Evolutionary conservation across 2,329 filamentous ascomycete species (phyloP).

Genomic region (Emmonsiellopsis sp.): DNA sequence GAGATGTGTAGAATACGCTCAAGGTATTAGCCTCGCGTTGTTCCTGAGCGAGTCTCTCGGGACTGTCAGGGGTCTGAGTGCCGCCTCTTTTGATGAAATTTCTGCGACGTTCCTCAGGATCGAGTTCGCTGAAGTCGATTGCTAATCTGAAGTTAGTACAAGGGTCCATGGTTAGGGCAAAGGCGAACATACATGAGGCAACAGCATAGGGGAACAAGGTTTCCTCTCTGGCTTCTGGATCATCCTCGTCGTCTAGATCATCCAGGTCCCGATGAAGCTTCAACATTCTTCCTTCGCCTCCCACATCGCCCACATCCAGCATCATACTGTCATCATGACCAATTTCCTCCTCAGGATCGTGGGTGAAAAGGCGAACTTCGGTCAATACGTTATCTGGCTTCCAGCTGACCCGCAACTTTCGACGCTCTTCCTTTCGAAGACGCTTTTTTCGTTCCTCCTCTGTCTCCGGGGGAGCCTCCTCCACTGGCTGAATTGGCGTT

Average conservation of each 20-base stretch:
- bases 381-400: slow-evolving; percentile 50
- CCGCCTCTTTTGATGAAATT: slow-evolving; percentile 39
- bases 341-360: slow-evolving; percentile 55
- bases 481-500: slow-evolving; percentile 41
- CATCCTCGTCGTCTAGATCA: slow-evolving; percentile 53
- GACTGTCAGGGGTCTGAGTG: slow-evolving; percentile 27
- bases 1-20: slow-evolving; percentile 40
- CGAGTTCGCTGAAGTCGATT: slow-evolving; percentile 31
- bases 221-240: slow-evolving; percentile 41
- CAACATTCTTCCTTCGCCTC: slow-evolving; percentile 45
- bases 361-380: slow-evolving; percentile 50
- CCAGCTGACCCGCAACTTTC: slow-evolving; percentile 53
- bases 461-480: slow-evolving; percentile 48
- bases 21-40: slow-evolving; percentile 39
- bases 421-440: slow-evolving; percentile 51
- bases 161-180: slow-evolving; percentile 1
- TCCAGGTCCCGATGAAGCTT: slow-evolving; percentile 47
- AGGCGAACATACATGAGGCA: slow-evolving; percentile 24
- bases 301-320: slow-evolving; percentile 51
- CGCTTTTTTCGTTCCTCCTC: slow-evolving; percentile 51
- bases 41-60: slow-evolving; percentile 36
- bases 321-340: slow-evolving; percentile 50
- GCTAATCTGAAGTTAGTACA: slow-evolving; percentile 17
- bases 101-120: slow-evolving; percentile 22
- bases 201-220: slow-evolving; percentile 26